Base-by-base conservation (phyloP, 805 yeast species). In the Pichia cephalocereana region DNA sequence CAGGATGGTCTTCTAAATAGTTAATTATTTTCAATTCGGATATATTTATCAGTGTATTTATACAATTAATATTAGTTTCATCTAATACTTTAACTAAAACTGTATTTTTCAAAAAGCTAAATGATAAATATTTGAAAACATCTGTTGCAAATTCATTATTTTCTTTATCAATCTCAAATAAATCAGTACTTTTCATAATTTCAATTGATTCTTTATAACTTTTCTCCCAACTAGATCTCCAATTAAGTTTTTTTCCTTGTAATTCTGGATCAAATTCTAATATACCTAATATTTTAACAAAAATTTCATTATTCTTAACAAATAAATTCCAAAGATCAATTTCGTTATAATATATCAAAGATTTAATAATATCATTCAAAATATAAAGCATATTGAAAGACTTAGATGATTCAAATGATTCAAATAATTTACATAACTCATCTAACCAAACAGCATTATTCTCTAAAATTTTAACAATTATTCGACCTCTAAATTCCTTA, bases 201-300 rank as follows among this genome's bases (percentile, higher is more conserved):
- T 34, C 15, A 12, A 34, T 34, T 15, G 37, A 34, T 10, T 15
- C 12, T 34, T 34, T 8, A 15, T 10, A 34, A 15, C 17, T 34
- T 15, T 34, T 34, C 37, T 10, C 8, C 37, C 37, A 34, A 34
- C 6, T 34, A 15, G 12, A 9, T 46, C 96, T 70, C 66, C 86
- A 87, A 56, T 86, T 83, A 5, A 96, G 87, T 63, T 87, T 89
- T 54, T 74, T 73, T 14, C 72, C 72, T 1, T 96, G 96, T 57
- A 76, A 87, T 48, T 86, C 95, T 0, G 93, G 85, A 62, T 93
- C 97, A 63, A 88, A 84, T 63, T 93, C 99, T 43, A 91, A 66
- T 12, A 88, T 83, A 1, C 96, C 96, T 12, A 83, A 75, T 4
- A 87, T 67, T 1, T 85, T 84, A 57, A 71, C 58, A 42, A 82